Base-by-base conservation (phyloP, 768 basidiomycete species). In the Plicaturopsis crispa region DNA sequence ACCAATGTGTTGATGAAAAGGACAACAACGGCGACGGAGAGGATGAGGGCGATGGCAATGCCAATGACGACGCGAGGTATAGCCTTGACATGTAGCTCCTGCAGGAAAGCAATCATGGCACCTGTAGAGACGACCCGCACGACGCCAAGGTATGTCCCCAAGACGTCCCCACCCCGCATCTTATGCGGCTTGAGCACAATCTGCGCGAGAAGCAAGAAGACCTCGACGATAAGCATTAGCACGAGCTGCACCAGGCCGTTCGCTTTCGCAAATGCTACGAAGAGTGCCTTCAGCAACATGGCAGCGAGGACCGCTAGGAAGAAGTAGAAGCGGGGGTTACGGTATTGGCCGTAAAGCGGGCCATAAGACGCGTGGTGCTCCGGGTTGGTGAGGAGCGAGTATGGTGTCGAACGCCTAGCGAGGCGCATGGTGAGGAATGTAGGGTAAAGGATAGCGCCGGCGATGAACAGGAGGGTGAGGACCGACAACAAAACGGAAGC, bases 1-100 rank as follows among this genome's bases (percentile, higher is more conserved):
- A 77, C 60, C 31, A 77, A 46, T 31, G 79, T 61, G 50, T 87
- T 88, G 51, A 81, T 47, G 53, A 85, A 72, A 50, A 86, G 67
- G 39, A 88, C 59, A 33, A 92, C 43, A 21, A 85, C 69, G 0
- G 85, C 72, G 26, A 87, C 60, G 11, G 83, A 81, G 54, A 78
- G 83, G 24, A 90, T 66, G 22, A 84, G 74, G 10, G 80, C 76
- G 26, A 77, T 68, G 44, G 89, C 71, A 40, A 85, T 70, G 16
- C 89, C 90, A 40, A 96, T 80, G 23, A 74, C 80, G 2, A 86
- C 83, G 14, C 90, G 75, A 1, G 85, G 80, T 48, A 94, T 94
- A 28, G 90, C 68, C 13, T 67, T 60, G 23, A 92, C 69, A 5
- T 66, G 56, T 18, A 91, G 52, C 6, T 59, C 62, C 45, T 85